Evolutionary conservation across 805 yeast species (phyloP), one percentile per base, ranked within the genome.

Genomic region (Cyberlindnera bimundalis): DNA sequence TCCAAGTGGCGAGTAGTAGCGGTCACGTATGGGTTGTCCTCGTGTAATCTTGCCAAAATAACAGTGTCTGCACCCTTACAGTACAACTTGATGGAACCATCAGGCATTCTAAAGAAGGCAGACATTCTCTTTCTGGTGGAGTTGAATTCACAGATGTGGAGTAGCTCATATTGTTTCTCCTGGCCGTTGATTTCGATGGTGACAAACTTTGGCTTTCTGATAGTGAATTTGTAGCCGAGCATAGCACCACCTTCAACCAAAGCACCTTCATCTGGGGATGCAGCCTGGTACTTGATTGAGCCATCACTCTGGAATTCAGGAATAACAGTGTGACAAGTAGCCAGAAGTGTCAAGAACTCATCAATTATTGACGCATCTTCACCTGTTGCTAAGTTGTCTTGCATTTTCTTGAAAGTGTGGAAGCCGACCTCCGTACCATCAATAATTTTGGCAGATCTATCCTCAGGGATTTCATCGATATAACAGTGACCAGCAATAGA

Each of bases 261-360:
- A 0, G 99, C 99, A 37, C 99, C 99, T 68, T 95, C 99, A 67
- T 93, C 99, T 0, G 99, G 99, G 0, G 98, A 90, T 0, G 99
- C 96, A 1, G 99, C 99, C 65, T 93, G 99, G 61, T 95, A 93
- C 60, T 87, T 90, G 48, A 93, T 81, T 3, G 71, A 52, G 0
- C 84, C 86, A 42, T 67, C 68, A 1, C 71, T 79, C 45, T 72
- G 73, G 15, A 75, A 68, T 61, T 93, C 99, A 0, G 99, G 99
- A 47, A 93, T 93, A 29, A 93, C 99, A 0, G 99, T 95, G 57
- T 93, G 99, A 61, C 99, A 93, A 0, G 96, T 80, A 29, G 98
- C 87, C 44, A 93, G 68, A 35, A 90, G 67, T 1, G 90, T 81
- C 48, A 93, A 73, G 51, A 95, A 90, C 54, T 84, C 87, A 55